Evolutionary conservation across 805 yeast genomes (phyloP).

Genomic region (Saturnispora galanensis): DNA sequence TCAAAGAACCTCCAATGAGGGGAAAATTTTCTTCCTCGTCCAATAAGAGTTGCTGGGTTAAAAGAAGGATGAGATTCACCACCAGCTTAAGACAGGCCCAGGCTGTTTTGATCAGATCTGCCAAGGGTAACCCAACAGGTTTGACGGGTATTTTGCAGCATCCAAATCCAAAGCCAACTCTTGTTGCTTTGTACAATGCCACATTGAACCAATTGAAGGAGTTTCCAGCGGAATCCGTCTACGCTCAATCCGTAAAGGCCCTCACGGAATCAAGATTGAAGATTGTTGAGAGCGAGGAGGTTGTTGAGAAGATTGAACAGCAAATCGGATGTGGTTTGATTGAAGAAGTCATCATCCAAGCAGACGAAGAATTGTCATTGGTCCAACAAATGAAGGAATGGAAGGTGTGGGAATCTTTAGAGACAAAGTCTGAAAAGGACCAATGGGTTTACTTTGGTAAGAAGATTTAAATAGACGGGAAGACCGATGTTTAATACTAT

Average conservation of each 20-base stretch:
- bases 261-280: slow-evolving; percentile 60
- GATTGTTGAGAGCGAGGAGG: slow-evolving; percentile 54
- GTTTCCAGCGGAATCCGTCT: slow-evolving; percentile 66
- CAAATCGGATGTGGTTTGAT: slow-evolving; percentile 75
- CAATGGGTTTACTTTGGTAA: slow-evolving; percentile 80
- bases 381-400: slow-evolving; percentile 58
- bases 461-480: slow-evolving; percentile 31
- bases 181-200: slow-evolving; percentile 58
- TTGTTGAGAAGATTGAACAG: slow-evolving; percentile 56
- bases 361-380: slow-evolving; percentile 66
- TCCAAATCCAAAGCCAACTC: slow-evolving; percentile 77
- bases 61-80: slow-evolving; percentile 27
- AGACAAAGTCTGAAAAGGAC: slow-evolving; percentile 68
- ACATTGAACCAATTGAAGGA: slow-evolving; percentile 52
- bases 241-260: slow-evolving; percentile 63
- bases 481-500: too few relatives aligned
- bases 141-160: slow-evolving; percentile 68
- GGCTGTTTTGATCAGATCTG: slow-evolving; percentile 41
- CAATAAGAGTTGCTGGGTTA: not conserved
- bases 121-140: slow-evolving; percentile 69
- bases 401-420: slow-evolving; percentile 73
- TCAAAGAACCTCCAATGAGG: not conserved
- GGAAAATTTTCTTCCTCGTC: not conserved
- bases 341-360: slow-evolving; percentile 76
- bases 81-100: slow-evolving; percentile 32